phyloP scores from a whole-genome alignment of 768 basidiomycete species.

The Hypsizygus marmoreus region DNA sequence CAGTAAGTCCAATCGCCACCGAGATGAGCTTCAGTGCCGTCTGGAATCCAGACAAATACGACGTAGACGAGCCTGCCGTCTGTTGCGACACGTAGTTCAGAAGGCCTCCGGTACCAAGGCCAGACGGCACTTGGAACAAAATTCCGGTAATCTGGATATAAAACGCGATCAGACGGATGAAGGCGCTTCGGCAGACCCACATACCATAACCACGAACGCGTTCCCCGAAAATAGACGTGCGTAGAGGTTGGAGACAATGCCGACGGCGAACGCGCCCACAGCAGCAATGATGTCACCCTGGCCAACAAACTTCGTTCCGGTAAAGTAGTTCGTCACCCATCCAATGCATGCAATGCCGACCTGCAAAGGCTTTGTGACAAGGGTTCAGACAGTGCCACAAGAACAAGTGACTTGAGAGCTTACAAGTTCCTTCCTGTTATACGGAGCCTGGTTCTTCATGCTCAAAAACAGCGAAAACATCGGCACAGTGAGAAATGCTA shows the following conservation, averaged over 20 bases:
- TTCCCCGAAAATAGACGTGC: conserved; percentile 73
- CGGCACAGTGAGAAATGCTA: conserved; percentile 73
- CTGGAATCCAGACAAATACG: conserved; percentile 71
- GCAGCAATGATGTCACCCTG: conserved; percentile 81
- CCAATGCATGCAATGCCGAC: conserved; percentile 66
- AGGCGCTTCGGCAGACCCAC: conserved; percentile 15
- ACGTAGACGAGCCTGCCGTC: conserved; percentile 49
- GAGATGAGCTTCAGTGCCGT: conserved; percentile 77
- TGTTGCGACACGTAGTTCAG: conserved; percentile 66
- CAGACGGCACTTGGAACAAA: conserved; percentile 83
- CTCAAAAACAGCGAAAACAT: conserved; percentile 68
- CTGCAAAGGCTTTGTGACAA: background rate
- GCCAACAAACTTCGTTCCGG: conserved; percentile 56
- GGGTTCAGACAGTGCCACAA: background rate
- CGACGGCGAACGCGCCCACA: conserved; percentile 80
- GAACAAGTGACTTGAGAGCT: conserved; percentile 21
- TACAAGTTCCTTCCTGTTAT: conserved; percentile 57
- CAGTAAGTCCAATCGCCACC: conserved; percentile 77
- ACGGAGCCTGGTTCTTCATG: conserved; percentile 64
- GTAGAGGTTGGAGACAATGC: conserved; percentile 76
- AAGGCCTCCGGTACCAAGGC: conserved; percentile 78
- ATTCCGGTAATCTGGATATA: conserved; percentile 66
- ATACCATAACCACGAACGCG: conserved; percentile 81
- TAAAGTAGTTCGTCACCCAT: conserved; percentile 81
- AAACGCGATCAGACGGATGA: background rate